Conservation (phyloP, 1,284 basidiomycete genomes). For the Ganoderma lucidum region DNA sequence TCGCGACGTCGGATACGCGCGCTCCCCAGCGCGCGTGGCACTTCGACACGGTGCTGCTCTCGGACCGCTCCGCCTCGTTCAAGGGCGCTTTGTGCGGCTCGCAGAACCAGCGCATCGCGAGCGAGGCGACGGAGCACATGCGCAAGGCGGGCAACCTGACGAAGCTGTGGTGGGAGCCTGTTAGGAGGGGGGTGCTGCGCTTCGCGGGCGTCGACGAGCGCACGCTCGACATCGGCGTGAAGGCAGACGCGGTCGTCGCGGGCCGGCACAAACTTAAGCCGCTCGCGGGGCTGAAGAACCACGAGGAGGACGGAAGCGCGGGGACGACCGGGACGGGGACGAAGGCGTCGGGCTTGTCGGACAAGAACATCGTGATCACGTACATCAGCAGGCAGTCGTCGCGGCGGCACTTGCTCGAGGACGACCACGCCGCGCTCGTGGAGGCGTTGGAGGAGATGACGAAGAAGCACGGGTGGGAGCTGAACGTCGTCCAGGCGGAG, state of each 20-base stretch:
- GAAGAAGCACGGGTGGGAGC: conserved; percentile 63
- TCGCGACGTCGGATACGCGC: conserved; percentile 49
- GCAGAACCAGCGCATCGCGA: conserved; percentile 72
- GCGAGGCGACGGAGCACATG: conserved; percentile 67
- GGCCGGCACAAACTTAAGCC: conserved; percentile 17
- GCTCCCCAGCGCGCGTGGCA: conserved; percentile 54
- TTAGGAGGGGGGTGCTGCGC: conserved; percentile 65
- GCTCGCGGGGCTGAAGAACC: conserved; percentile 9
- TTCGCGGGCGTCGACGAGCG: conserved; percentile 61
- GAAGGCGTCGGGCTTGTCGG: conserved; percentile 26
- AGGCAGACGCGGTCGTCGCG: conserved; percentile 32
- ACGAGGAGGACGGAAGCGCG: conserved; percentile 3
- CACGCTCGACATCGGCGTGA: conserved; percentile 38
- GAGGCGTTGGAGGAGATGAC: conserved; percentile 61
- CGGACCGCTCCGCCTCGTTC: conserved; percentile 80
- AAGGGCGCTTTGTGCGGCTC: conserved; percentile 68
- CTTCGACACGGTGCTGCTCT: conserved; percentile 69
- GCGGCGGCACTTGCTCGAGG: conserved; percentile 62
- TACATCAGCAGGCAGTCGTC: conserved; percentile 77
- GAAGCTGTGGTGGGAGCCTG: conserved; percentile 75
- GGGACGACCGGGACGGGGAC: conserved; percentile 15
- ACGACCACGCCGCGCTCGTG: conserved; percentile 69
- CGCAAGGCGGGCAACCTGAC: conserved; percentile 42
- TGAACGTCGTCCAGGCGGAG: conserved; percentile 73
- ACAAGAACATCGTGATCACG: conserved; percentile 64